phyloP scores from a whole-genome alignment of 176 grass and related monocot species.

The Chloris gayana region DNA sequence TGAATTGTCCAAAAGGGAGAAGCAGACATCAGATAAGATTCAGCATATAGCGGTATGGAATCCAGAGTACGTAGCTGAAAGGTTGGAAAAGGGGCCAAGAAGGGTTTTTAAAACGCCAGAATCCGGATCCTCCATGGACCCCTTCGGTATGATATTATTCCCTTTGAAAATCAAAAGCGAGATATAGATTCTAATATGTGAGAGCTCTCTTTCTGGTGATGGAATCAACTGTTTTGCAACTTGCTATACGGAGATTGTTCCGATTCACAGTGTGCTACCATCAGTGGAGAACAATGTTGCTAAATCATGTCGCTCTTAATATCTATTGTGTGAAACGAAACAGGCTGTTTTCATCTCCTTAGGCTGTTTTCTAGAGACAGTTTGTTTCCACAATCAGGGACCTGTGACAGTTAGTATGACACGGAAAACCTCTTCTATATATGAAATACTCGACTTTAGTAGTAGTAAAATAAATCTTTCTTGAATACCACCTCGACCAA shows the following conservation, averaged over 20 bases:
- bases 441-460: background rate
- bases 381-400: background rate
- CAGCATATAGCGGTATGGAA: background rate
- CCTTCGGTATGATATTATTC: conserved; percentile 36
- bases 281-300: background rate
- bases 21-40: conserved; percentile 20
- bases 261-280: background rate
- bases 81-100: conserved; percentile 26
- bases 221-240: conserved; percentile 30
- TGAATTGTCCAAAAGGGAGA: conserved; percentile 22
- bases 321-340: background rate
- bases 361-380: background rate
- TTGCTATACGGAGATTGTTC: conserved; percentile 42
- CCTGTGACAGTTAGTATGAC: background rate
- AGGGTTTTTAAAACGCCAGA: conserved; percentile 1
- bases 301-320: background rate
- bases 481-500: background rate
- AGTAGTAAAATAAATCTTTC: background rate
- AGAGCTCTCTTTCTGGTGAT: conserved; percentile 26
- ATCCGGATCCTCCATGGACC: conserved; percentile 28
- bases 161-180: conserved; percentile 17
- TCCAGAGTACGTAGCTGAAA: conserved; percentile 29
- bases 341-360: background rate
- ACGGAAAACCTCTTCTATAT: background rate
- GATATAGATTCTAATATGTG: conserved; percentile 35